Evolutionary conservation across 1,284 basidiomycete genomes (phyloP).

Genomic region (Hortiboletus rubellus): DNA sequence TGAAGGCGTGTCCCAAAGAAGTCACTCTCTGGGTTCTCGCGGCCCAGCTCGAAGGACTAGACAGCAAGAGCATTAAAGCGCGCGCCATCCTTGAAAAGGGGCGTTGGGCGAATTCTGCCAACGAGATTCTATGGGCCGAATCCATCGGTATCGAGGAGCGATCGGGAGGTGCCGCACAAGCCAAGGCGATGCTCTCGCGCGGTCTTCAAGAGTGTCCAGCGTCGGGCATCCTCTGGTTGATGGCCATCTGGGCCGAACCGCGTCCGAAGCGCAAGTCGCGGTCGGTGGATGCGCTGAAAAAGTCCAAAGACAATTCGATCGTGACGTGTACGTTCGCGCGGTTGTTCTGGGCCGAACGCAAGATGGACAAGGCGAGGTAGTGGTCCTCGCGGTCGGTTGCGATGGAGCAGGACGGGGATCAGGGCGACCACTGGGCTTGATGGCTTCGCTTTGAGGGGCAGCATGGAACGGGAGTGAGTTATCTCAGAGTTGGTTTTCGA

Average conservation of each 20-base stretch:
- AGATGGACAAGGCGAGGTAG: conserved; percentile 89
- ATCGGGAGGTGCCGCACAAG: conserved; percentile 72
- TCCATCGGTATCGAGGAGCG: conserved; percentile 89
- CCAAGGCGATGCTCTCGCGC: conserved; percentile 82
- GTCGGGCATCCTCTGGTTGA: conserved; percentile 57
- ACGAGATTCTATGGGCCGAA: conserved; percentile 88
- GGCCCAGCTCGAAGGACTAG: conserved; percentile 83
- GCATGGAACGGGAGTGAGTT: conserved; percentile 68
- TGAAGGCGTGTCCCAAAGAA: conserved; percentile 83
- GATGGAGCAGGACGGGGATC: conserved; percentile 66
- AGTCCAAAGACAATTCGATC: conserved; percentile 81
- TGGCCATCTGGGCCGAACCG: conserved; percentile 77
- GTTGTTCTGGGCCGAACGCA: conserved; percentile 92
- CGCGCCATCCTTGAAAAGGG: conserved; percentile 93
- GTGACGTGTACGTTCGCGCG: conserved; percentile 91
- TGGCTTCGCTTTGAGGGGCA: conserved; percentile 94
- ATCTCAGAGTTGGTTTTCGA: neutral
- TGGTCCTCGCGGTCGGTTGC: conserved; percentile 87
- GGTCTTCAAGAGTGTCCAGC: conserved; percentile 92
- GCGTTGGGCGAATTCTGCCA: conserved; percentile 80
- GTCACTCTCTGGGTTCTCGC: conserved; percentile 88
- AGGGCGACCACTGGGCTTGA: conserved; percentile 94
- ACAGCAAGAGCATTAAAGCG: conserved; percentile 88
- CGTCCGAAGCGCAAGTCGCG: conserved; percentile 86
- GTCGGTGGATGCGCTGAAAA: conserved; percentile 90